Percentiles rank a stretch among this genome's conserved stretches.
phyloP scores from a whole-genome alignment of 2,329 filamentous ascomycete species.

The Cordyceps tenuipes region DNA sequence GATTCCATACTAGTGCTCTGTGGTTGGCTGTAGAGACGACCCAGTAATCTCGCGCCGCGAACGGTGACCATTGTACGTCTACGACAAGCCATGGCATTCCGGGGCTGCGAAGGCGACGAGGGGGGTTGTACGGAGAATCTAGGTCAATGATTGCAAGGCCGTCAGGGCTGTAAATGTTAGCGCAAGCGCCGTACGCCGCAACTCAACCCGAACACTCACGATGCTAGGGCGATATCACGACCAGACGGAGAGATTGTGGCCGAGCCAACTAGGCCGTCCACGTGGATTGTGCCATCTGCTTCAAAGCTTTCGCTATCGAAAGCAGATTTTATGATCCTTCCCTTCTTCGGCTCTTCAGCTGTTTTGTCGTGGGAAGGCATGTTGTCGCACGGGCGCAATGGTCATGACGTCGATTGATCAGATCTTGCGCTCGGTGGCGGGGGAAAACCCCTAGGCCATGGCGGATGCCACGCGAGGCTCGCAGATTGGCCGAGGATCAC shows the following conservation, averaged over 20 bases:
- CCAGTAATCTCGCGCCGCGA: constrained; percentile 84
- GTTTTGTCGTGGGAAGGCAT: constrained; percentile 44
- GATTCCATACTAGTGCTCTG: constrained; percentile 88
- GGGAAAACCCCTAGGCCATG: neutral
- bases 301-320: constrained; percentile 86
- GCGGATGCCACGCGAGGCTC: neutral
- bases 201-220: constrained; percentile 39
- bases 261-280: constrained; percentile 75
- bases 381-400: constrained; percentile 14
- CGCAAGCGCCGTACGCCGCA: constrained; percentile 26
- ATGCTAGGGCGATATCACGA: constrained; percentile 82
- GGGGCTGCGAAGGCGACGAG: constrained; percentile 72
- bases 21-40: constrained; percentile 92
- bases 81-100: constrained; percentile 90
- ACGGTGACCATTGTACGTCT: constrained; percentile 95
- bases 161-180: constrained; percentile 37
- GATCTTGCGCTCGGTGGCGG: neutral
- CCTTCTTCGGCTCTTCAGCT: constrained; percentile 42
- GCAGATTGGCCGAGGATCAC: too few species aligned
- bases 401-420: constrained; percentile 4
- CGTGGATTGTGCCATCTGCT: constrained; percentile 72
- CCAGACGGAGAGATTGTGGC: constrained; percentile 90
- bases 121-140: constrained; percentile 80
- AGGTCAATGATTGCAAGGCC: constrained; percentile 88
- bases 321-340: constrained; percentile 55